A percentile compares a stretch with the other conserved stretches of the same genome.
Conservation (phyloP, 345 rosid species). For the Crucihimalaya himalaica region DNA sequence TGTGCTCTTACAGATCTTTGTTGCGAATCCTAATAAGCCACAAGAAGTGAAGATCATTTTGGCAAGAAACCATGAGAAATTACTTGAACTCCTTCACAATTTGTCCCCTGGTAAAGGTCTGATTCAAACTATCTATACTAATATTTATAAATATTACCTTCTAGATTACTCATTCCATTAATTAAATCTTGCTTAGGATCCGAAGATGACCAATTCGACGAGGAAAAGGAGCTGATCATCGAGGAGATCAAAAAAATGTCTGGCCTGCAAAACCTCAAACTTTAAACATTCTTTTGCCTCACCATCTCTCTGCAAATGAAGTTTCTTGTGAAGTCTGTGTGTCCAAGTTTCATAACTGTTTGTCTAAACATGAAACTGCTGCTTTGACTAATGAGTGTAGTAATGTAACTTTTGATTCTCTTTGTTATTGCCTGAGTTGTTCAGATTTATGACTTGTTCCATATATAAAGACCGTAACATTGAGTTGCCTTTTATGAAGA, state of each 20-base stretch:
- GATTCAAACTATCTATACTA: not conserved
- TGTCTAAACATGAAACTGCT: constrained; percentile 12
- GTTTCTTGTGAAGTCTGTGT: constrained; percentile 2
- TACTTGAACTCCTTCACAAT: constrained; percentile 65
- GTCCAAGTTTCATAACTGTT: constrained; percentile 6
- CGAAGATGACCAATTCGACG: constrained; percentile 92
- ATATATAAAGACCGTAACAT: constrained; percentile 17
- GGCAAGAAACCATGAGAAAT: constrained; percentile 77
- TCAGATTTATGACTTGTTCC: not conserved
- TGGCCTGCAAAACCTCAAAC: constrained; percentile 41
- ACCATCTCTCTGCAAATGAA: constrained; percentile 15
- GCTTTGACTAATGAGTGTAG: constrained; percentile 14
- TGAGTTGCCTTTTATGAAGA: constrained; percentile 16
- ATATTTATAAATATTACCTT: not conserved
- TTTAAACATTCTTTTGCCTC: constrained; percentile 12
- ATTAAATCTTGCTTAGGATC: constrained; percentile 46
- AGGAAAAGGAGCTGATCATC: constrained; percentile 89
- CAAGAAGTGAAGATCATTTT: constrained; percentile 78
- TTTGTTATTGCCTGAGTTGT: not conserved
- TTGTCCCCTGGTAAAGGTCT: constrained; percentile 87
- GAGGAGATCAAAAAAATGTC: constrained; percentile 75
- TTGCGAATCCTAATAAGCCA: constrained; percentile 98
- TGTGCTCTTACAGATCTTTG: constrained; percentile 63
- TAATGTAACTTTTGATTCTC: constrained; percentile 27
- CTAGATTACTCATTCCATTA: constrained; percentile 5